phyloP scores from a whole-genome alignment of 371 early-diverging fungal genomes.

The Mucor saturninus region DNA sequence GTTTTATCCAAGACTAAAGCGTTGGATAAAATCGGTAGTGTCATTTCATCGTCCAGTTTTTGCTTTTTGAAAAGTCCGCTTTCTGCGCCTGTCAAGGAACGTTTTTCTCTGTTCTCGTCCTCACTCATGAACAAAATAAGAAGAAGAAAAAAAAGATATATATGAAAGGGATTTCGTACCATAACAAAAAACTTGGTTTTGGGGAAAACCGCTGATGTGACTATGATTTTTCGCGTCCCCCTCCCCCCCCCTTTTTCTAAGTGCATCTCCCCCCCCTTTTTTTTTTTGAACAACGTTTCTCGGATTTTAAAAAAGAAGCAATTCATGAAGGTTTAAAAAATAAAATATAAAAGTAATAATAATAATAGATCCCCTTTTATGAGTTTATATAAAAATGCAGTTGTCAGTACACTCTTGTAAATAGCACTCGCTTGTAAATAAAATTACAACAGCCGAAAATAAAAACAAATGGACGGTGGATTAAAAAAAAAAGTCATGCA shows the following conservation, averaged over 20 bases:
- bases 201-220: neutral
- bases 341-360: no score
- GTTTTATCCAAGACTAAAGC: conserved; percentile 17
- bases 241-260: no score
- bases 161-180: conserved; percentile 5
- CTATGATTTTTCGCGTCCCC: conserved; percentile 2
- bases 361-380: no score
- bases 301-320: no score
- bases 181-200: neutral
- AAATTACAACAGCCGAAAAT: no score
- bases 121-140: conserved; percentile 20
- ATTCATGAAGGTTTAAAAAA: no score
- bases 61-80: conserved; percentile 7
- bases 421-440: no score
- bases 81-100: conserved; percentile 6
- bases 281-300: neutral
- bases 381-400: no score
- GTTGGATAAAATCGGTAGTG: neutral
- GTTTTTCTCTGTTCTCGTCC: conserved; percentile 15
- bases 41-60: conserved; percentile 8
- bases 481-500: no score
- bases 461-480: no score
- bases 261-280: neutral
- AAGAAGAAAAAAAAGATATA: conserved; percentile 1
- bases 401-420: no score